Evolutionary conservation across 2,329 filamentous ascomycete species (phyloP).

Genomic region (Orbilia javanica): DNA sequence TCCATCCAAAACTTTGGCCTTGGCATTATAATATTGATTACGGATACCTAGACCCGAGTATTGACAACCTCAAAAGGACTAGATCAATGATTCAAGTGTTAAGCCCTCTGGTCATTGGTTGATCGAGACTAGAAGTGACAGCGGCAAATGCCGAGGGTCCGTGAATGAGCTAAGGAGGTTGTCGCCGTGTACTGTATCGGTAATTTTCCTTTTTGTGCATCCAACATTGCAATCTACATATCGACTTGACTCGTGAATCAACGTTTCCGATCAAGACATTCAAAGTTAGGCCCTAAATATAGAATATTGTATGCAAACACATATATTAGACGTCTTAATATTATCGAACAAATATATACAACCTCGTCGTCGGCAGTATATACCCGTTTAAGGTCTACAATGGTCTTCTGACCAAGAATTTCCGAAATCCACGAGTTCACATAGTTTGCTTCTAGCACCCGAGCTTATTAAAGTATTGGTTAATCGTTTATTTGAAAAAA

Average conservation of each 20-base stretch:
- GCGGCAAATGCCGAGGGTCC: background rate
- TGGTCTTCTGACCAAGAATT: background rate
- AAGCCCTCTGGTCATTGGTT: too few relatives aligned
- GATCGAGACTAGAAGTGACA: background rate
- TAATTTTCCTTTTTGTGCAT: slow-evolving; percentile 8
- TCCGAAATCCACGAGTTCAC: background rate
- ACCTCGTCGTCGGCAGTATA: background rate
- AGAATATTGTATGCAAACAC: background rate
- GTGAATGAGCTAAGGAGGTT: background rate
- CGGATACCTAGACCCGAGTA: too few relatives aligned
- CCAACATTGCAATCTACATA: background rate
- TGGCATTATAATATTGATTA: too few relatives aligned
- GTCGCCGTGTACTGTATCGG: background rate
- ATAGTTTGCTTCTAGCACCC: background rate
- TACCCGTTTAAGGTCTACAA: background rate
- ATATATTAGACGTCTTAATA: background rate
- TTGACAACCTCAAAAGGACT: too few relatives aligned
- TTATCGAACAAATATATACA: background rate
- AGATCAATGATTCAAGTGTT: too few relatives aligned
- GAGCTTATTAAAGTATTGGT: background rate
- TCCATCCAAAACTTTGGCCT: background rate
- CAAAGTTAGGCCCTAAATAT: background rate
- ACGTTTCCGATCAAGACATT: slow-evolving; percentile 2
- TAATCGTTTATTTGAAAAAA: background rate
- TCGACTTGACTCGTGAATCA: background rate